Evolutionary conservation across 352 stramenopile genomes (phyloP).

Genomic region (Phytopythium litorale): DNA sequence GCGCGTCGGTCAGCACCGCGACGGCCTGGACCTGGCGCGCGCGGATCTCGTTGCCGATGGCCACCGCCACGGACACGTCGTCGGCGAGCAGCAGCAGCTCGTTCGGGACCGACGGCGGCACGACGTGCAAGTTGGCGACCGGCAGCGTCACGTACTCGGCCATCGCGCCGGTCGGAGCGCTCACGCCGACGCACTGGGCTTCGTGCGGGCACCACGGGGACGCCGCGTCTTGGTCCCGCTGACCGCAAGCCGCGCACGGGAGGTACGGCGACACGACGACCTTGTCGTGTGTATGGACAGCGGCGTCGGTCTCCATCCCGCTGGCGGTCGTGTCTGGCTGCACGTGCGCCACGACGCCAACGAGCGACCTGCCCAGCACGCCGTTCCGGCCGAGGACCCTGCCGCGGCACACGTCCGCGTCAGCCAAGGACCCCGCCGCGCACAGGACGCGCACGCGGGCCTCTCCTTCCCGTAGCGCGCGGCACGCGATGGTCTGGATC

Average conservation of each 20-base stretch:
- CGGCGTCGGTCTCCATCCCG: not conserved
- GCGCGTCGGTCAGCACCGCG: slow-evolving; percentile 19
- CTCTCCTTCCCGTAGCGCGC: slow-evolving; percentile 15
- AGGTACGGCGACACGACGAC: slow-evolving; percentile 32
- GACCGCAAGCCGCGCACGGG: not conserved
- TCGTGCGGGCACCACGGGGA: slow-evolving; percentile 4
- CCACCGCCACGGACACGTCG: slow-evolving; percentile 35
- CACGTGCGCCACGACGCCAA: slow-evolving; percentile 30
- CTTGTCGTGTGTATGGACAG: slow-evolving; percentile 23
- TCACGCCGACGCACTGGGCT: slow-evolving; percentile 25
- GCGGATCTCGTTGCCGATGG: slow-evolving; percentile 26
- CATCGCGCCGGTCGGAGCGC: slow-evolving; percentile 24
- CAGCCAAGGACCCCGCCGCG: slow-evolving; percentile 27
- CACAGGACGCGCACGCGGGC: slow-evolving; percentile 32
- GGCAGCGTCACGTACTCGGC: slow-evolving; percentile 42
- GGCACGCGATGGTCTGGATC: slow-evolving; percentile 23
- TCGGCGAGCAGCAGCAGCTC: slow-evolving; percentile 37
- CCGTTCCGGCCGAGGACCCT: slow-evolving; percentile 31
- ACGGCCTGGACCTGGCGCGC: slow-evolving; percentile 17
- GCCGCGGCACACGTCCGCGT: slow-evolving; percentile 28
- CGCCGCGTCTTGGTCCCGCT: slow-evolving; percentile 4
- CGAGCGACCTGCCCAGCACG: slow-evolving; percentile 35
- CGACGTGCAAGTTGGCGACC: slow-evolving; percentile 21
- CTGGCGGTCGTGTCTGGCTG: not conserved
- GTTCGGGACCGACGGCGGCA: slow-evolving; percentile 28